Evolutionary conservation across 176 grass and related monocot genomes (phyloP).

Genomic region (Elymus sibiricus): DNA sequence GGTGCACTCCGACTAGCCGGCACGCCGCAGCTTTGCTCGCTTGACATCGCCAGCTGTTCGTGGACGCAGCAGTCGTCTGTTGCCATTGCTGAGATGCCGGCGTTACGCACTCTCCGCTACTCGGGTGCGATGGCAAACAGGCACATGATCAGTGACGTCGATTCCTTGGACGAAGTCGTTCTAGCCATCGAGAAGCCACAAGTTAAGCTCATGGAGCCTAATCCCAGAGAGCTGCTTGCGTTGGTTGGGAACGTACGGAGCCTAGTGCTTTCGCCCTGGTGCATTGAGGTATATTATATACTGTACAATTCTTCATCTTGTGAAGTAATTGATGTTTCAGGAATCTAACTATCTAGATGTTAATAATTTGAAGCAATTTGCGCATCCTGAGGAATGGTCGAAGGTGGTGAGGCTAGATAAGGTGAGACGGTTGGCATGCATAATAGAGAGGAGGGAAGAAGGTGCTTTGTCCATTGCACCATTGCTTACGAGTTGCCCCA

Average conservation of each 20-base stretch:
- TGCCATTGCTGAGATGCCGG: slow-evolving; percentile 15
- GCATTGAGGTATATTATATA: slow-evolving; percentile 46
- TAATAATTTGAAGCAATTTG: slow-evolving; percentile 41
- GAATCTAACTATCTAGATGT: slow-evolving; percentile 3
- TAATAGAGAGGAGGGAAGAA: slow-evolving; percentile 50
- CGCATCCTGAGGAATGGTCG: slow-evolving; percentile 13
- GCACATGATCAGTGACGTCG: slow-evolving; percentile 13
- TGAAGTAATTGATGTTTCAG: not conserved
- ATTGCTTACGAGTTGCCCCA: slow-evolving; percentile 39
- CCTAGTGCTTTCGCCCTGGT: slow-evolving; percentile 56
- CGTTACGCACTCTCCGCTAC: slow-evolving; percentile 31
- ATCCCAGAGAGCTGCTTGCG: slow-evolving; percentile 38
- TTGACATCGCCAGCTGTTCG: slow-evolving; percentile 33
- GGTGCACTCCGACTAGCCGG: slow-evolving; percentile 32
- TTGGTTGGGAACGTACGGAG: slow-evolving; percentile 37
- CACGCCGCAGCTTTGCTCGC: slow-evolving; percentile 27
- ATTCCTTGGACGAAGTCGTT: slow-evolving; percentile 35
- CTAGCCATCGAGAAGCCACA: slow-evolving; percentile 36
- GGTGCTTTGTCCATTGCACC: slow-evolving; percentile 40
- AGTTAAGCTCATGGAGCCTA: slow-evolving; percentile 18
- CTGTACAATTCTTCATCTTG: slow-evolving; percentile 15
- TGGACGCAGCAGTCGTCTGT: slow-evolving; percentile 38
- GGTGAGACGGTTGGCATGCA: slow-evolving; percentile 34
- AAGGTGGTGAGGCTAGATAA: slow-evolving; percentile 26
- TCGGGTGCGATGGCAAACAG: slow-evolving; percentile 36